Base-by-base conservation (phyloP, 345 rosid genomes). In the Corymbia maculata region DNA sequence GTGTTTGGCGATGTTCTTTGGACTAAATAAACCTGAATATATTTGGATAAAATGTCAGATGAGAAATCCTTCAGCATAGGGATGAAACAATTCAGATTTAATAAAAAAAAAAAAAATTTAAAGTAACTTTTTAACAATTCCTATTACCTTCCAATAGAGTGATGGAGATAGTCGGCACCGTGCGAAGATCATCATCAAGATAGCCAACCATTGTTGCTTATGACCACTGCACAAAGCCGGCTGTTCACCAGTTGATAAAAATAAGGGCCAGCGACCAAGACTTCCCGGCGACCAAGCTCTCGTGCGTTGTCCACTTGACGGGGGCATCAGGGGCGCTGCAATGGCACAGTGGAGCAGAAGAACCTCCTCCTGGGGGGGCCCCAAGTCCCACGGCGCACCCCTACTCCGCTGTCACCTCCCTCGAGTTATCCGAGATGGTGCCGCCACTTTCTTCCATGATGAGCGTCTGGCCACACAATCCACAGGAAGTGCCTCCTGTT, bases 11-110 rank as follows among this genome's bases (percentile, higher is more conserved):
- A 55, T 0, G 6, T 55, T 55, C 2, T 22, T 8, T 22, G 61
- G 12, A 55, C 1, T 9, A 5, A 28, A 55, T 22, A 55, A 55
- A 55, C 61, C 2, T 0, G 1, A 55, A 55, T 55, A 55, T 55
- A 55, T 22, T 0, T 22, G 6, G 2, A 55, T 4, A 55, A 55
- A 9, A 55, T 55, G 13, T 5, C 1, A 55, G 0, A 55, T 22
- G 24, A 55, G 6, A 55, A 55, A 22, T 22, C 13, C 1, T 0
- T 36, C 42, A 36, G 13, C 0, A 55, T 12, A 22, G 0, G 13
- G 24, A 21, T 0, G 1, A 12, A 21, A 55, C 1, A 52, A 52
- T 0, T 52, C 1, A 0, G 0, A 52, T 52, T 17, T n/a, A n/a
- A n/a, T n/a, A n/a, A n/a, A 52, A 4, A 52, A 15, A 52, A 52